phyloP scores from a whole-genome alignment of 257 asterid species.

The Verbena officinalis region DNA sequence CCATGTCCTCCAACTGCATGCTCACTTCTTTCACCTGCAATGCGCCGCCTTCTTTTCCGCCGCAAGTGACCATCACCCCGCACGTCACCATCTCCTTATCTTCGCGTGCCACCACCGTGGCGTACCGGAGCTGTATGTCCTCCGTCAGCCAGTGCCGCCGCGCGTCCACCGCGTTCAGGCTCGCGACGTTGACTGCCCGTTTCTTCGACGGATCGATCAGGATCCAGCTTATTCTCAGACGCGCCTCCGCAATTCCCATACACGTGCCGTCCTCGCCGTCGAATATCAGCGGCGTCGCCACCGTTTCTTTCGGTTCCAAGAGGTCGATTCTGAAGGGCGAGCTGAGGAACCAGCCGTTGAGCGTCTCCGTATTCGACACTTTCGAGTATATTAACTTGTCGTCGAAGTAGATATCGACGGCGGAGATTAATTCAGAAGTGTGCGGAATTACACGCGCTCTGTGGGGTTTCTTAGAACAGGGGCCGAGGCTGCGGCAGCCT shows the following conservation, averaged over 20 bases:
- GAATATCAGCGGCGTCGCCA: conserved; percentile 46
- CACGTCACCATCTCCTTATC: conserved; percentile 47
- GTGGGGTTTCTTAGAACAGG: not conserved
- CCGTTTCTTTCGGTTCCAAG: conserved; percentile 45
- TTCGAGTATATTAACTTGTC: conserved; percentile 51
- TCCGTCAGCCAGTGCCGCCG: conserved; percentile 73
- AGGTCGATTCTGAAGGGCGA: conserved; percentile 71
- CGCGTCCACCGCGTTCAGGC: conserved; percentile 56
- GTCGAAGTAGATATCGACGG: conserved; percentile 63
- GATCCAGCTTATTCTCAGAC: conserved; percentile 72
- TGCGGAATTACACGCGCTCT: not conserved
- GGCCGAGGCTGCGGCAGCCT: conserved; percentile 14
- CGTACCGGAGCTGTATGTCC: conserved; percentile 51
- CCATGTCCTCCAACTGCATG: conserved; percentile 81
- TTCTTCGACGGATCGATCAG: conserved; percentile 52
- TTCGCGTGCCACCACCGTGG: conserved; percentile 47
- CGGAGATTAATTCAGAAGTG: conserved; percentile 51
- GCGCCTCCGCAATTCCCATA: conserved; percentile 38
- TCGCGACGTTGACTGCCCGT: conserved; percentile 66
- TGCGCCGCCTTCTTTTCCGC: conserved; percentile 58
- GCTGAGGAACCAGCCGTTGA: conserved; percentile 55
- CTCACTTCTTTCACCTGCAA: conserved; percentile 62
- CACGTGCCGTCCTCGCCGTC: conserved; percentile 47
- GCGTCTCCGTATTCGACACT: conserved; percentile 46
- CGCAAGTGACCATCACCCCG: conserved; percentile 63